phyloP scores from a whole-genome alignment of 306 rosid species.

The Leucaena leucocephala region DNA sequence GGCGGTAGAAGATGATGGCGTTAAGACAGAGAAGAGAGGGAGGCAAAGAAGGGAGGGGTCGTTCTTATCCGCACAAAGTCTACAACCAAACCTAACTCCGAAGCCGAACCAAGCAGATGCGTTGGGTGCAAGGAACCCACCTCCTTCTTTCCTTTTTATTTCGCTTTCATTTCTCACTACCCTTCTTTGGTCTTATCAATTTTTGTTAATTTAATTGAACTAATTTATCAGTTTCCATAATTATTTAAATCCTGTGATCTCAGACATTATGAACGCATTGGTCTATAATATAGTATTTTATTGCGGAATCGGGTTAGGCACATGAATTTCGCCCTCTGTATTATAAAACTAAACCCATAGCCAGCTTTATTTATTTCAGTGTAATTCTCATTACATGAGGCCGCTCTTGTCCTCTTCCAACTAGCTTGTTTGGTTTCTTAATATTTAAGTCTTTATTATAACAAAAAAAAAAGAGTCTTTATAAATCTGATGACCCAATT shows the following conservation, averaged over 20 bases:
- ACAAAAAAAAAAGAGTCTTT: no score
- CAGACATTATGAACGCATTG: constrained; percentile 35
- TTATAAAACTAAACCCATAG: background rate
- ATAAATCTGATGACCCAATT: background rate
- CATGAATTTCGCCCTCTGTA: constrained; percentile 2
- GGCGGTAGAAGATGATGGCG: constrained; percentile 43
- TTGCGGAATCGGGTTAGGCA: constrained; percentile 32
- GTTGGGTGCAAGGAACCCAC: constrained; percentile 73
- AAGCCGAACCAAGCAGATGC: constrained; percentile 42
- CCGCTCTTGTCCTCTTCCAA: background rate
- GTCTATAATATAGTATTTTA: constrained; percentile 1
- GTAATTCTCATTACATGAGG: background rate
- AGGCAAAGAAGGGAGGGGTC: constrained; percentile 30
- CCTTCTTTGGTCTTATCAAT: constrained; percentile 55
- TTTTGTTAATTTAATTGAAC: constrained; percentile 17
- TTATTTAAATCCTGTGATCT: constrained; percentile 33
- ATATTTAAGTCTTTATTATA: background rate
- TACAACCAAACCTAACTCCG: constrained; percentile 36
- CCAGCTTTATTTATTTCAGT: background rate
- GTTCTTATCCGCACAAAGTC: constrained; percentile 87
- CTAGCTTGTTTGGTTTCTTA: constrained; percentile 17
- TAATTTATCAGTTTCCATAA: constrained; percentile 20
- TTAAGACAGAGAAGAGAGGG: constrained; percentile 41
- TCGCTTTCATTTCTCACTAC: constrained; percentile 64
- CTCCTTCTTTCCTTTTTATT: constrained; percentile 62